A percentile compares a stretch with the other conserved stretches of the same genome.
phyloP scores from a whole-genome alignment of 2,329 filamentous ascomycete species.

The Hypoxylon sp. region DNA sequence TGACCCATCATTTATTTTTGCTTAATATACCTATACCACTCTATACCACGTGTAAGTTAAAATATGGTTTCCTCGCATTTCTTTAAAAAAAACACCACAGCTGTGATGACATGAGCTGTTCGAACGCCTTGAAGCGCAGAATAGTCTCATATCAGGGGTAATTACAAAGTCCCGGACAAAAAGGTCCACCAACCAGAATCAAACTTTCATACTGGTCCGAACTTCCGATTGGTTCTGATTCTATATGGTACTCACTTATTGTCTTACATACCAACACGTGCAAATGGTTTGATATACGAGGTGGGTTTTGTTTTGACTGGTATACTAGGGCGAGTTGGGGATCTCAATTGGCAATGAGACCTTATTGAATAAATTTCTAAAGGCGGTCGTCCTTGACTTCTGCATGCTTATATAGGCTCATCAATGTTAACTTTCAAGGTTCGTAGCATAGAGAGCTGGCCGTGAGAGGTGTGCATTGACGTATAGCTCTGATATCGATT shows the following conservation, averaged over 20 bases:
- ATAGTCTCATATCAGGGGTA: conserved; percentile 3
- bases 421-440: background rate
- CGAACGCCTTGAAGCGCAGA: background rate
- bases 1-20: conserved; percentile 16
- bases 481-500: background rate
- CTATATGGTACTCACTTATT: background rate
- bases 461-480: conserved; percentile 17
- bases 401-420: background rate
- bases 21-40: conserved; percentile 13
- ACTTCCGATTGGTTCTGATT: background rate
- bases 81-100: background rate
- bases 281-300: background rate
- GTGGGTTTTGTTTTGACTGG: background rate
- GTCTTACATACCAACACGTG: background rate
- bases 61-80: conserved; percentile 14
- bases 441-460: background rate
- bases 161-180: background rate
- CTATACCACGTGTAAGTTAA: conserved; percentile 34
- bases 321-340: background rate
- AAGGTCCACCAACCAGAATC: background rate
- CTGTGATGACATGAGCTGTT: conserved; percentile 9
- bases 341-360: background rate
- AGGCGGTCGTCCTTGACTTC: background rate
- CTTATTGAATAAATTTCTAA: background rate
- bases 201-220: background rate